Percentiles rank a stretch among this genome's conserved stretches.
These are phyloP conservation scores for Amniculicola lignicola DNA, from an alignment of 495 filamentous ascomycete genomes.

Conservation along the genomic window DNA sequence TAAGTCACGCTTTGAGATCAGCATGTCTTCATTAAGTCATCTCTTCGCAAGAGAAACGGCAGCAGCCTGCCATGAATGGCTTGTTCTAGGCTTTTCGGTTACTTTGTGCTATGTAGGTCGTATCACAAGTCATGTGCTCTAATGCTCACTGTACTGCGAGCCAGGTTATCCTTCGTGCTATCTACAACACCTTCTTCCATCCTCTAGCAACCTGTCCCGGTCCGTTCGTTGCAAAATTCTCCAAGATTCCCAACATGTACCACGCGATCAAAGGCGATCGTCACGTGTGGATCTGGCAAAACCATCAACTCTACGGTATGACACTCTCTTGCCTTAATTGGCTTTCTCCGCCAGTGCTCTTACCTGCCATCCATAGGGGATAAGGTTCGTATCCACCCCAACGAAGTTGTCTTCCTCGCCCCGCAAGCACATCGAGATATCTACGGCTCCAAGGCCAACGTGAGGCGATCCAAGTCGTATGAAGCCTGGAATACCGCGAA, in stretches of 20 bases:
- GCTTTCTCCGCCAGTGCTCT: no score
- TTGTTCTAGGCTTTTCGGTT: no score
- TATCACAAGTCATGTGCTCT: no score
- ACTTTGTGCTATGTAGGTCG: no score
- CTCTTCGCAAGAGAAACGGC: no score
- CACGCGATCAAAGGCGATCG: slow-evolving; percentile 28
- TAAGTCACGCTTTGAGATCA: no score
- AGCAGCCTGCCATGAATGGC: no score
- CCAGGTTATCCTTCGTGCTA: no score
- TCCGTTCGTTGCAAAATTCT: slow-evolving; percentile 20
- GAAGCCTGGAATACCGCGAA: slow-evolving; percentile 25
- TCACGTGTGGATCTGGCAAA: slow-evolving; percentile 34
- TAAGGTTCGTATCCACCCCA: slow-evolving; percentile 36
- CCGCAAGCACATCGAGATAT: slow-evolving; percentile 27
- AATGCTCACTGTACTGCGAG: no score
- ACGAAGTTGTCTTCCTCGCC: slow-evolving; percentile 35
- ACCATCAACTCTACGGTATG: slow-evolving; percentile 34
- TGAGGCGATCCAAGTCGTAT: slow-evolving; percentile 36
- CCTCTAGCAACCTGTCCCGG: slow-evolving; percentile 32
- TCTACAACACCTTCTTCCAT: slow-evolving; percentile 34
- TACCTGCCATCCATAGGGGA: no score
- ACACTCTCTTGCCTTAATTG: no score
- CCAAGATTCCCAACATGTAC: slow-evolving; percentile 29
- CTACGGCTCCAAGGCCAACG: slow-evolving; percentile 41
- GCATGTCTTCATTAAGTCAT: no score